These are phyloP conservation scores for Albizia julibrissin DNA, from an alignment of 306 rosid species.

Conservation along the genomic window DNA sequence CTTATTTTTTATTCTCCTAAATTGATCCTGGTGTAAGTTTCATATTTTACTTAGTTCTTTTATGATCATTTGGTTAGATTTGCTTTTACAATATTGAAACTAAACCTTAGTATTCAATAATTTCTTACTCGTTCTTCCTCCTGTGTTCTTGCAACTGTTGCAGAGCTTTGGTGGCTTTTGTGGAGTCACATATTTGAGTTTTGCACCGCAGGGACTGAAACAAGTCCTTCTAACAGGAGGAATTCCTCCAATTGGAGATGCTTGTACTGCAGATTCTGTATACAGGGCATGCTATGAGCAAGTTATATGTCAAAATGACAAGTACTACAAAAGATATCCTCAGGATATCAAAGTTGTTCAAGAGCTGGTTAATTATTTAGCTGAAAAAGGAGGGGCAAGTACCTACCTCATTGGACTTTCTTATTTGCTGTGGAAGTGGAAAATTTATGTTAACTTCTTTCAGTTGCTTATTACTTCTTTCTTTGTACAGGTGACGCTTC, in stretches of 20 bases:
- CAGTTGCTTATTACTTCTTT: constrained; percentile 30
- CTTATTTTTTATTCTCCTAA: neutral
- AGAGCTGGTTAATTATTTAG: constrained; percentile 77
- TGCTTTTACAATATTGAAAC: constrained; percentile 29
- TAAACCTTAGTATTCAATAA: constrained; percentile 29
- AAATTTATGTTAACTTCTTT: constrained; percentile 21
- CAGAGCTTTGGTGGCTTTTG: constrained; percentile 97
- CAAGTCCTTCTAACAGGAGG: constrained; percentile 94
- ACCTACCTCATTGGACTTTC: constrained; percentile 28
- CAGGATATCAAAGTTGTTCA: constrained; percentile 72
- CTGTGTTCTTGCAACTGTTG: constrained; percentile 26
- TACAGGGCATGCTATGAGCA: constrained; percentile 77
- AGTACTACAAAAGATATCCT: constrained; percentile 95
- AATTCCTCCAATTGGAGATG: constrained; percentile 80
- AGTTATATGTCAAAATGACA: constrained; percentile 67
- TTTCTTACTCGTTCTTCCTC: constrained; percentile 17
- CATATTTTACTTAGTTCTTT: constrained; percentile 10
- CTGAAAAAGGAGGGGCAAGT: constrained; percentile 80
- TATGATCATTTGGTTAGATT: constrained; percentile 24
- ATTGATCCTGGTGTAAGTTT: neutral
- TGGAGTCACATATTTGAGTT: constrained; percentile 89
- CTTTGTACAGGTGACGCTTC: constrained; percentile 71
- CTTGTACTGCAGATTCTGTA: constrained; percentile 78
- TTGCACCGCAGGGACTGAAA: constrained; percentile 84
- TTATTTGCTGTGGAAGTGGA: constrained; percentile 34